Conservation (phyloP, 2,329 filamentous ascomycete genomes). For the Paracoccidioides brasiliensis region DNA sequence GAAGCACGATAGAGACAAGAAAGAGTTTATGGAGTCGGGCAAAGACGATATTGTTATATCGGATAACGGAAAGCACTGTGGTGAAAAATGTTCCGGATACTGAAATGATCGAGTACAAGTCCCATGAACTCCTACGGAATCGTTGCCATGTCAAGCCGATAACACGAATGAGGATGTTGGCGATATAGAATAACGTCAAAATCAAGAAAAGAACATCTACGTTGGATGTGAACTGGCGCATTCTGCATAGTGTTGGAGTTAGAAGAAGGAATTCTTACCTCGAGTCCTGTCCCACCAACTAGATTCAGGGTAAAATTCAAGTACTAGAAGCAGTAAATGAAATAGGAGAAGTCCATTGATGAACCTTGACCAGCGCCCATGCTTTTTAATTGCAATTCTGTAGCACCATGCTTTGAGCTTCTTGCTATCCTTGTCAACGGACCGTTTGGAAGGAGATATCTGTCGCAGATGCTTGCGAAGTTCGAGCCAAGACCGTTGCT, state of each 20-base stretch:
- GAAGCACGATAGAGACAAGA: constrained; percentile 73
- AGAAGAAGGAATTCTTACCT: constrained; percentile 25
- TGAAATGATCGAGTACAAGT: constrained; percentile 71
- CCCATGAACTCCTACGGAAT: constrained; percentile 89
- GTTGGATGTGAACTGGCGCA: neutral
- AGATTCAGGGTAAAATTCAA: constrained; percentile 74
- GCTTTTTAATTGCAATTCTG: constrained; percentile 83
- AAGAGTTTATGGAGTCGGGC: constrained; percentile 85
- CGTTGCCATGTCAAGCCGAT: constrained; percentile 82
- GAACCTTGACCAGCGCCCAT: constrained; percentile 75
- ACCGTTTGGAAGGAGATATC: constrained; percentile 87
- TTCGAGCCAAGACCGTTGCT: constrained; percentile 95
- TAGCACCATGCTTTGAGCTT: constrained; percentile 91
- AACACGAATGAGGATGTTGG: constrained; percentile 72
- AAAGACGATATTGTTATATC: constrained; percentile 46
- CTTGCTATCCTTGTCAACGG: constrained; percentile 61
- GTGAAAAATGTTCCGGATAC: constrained; percentile 72
- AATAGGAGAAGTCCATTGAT: constrained; percentile 69
- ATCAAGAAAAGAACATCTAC: constrained; percentile 61
- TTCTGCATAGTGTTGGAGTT: neutral
- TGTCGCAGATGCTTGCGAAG: constrained; percentile 81
- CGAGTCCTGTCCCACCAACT: constrained; percentile 56
- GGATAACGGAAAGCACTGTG: constrained; percentile 59
- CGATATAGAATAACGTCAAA: constrained; percentile 70
- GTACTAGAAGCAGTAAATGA: constrained; percentile 68